Conservation (phyloP, 495 filamentous ascomycete species). For the Parachaetomium inaequale region DNA sequence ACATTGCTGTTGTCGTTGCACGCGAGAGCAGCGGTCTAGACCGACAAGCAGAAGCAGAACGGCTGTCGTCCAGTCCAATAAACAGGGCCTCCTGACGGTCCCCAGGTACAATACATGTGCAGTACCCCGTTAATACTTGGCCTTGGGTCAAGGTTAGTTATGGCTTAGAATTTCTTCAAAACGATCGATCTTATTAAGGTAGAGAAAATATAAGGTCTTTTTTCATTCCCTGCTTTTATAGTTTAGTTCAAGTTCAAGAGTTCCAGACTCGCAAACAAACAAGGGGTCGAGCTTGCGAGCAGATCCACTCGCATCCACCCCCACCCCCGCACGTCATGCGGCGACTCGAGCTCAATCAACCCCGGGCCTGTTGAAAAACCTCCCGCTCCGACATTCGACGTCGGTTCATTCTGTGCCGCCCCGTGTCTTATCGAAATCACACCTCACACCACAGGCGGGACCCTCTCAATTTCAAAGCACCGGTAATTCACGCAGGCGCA, state of each 20-base stretch:
- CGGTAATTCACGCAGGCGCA: neutral
- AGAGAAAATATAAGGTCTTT: too few relatives aligned
- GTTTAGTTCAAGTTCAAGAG: too few relatives aligned
- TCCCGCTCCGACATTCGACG: neutral
- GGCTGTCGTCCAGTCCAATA: neutral
- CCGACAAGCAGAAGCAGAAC: too few relatives aligned
- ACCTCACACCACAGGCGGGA: neutral
- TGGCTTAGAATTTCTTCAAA: too few relatives aligned
- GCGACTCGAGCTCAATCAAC: neutral
- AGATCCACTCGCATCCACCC: neutral
- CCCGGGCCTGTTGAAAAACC: neutral
- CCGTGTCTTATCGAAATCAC: neutral
- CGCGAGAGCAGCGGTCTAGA: too few relatives aligned
- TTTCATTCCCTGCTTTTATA: too few relatives aligned
- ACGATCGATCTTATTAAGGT: too few relatives aligned
- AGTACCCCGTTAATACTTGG: too few relatives aligned
- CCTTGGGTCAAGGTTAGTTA: too few relatives aligned
- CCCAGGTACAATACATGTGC: too few relatives aligned
- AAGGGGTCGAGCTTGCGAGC: neutral
- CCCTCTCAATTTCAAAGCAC: neutral
- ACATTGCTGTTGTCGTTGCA: neutral
- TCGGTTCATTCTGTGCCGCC: neutral
- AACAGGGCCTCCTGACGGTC: too few relatives aligned
- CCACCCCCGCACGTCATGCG: slow-evolving; percentile 11
- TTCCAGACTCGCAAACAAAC: neutral